phyloP scores from a whole-genome alignment of 768 basidiomycete species.

The Amanita molliuscula region DNA sequence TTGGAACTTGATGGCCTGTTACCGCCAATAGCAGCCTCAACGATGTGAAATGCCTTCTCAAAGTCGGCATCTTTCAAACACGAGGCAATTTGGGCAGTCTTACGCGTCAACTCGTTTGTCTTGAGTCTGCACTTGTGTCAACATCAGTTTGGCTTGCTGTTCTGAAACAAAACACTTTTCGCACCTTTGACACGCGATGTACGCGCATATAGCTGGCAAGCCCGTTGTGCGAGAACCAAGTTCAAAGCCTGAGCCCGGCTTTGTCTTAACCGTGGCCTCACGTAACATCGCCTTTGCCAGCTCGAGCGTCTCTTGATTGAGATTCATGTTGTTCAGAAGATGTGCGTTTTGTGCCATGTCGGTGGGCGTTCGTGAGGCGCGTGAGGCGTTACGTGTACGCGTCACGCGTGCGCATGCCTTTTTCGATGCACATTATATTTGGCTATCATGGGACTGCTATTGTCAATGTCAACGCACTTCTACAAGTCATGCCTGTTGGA shows the following conservation, averaged over 20 bases:
- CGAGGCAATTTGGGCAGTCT: constrained; percentile 22
- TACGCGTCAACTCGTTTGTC: constrained; percentile 19
- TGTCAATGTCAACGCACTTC: neutral
- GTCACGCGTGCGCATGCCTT: too few relatives aligned
- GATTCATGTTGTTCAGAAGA: constrained; percentile 18
- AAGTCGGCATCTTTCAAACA: constrained; percentile 22
- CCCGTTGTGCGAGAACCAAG: constrained; percentile 27
- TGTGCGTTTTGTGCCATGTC: constrained; percentile 14
- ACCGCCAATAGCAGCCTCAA: constrained; percentile 16
- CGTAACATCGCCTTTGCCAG: constrained; percentile 23
- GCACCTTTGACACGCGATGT: constrained; percentile 35
- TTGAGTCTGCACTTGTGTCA: constrained; percentile 17
- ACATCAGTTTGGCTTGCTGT: neutral
- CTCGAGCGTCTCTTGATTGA: constrained; percentile 21
- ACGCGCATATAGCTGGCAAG: constrained; percentile 38
- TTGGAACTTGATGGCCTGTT: constrained; percentile 8
- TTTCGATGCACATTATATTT: too few relatives aligned
- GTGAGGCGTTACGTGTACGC: neutral
- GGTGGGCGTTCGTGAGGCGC: neutral
- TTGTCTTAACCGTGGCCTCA: constrained; percentile 27
- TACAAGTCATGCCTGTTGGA: too few relatives aligned
- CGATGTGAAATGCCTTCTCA: constrained; percentile 16
- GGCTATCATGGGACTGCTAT: too few relatives aligned
- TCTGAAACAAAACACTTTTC: constrained; percentile 6
- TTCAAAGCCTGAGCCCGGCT: constrained; percentile 34